A percentile compares a stretch with the other conserved stretches of the same genome.
Evolutionary conservation across 2,329 filamentous ascomycete species (phyloP).

Genomic region (Microcyclosporella mali): DNA sequence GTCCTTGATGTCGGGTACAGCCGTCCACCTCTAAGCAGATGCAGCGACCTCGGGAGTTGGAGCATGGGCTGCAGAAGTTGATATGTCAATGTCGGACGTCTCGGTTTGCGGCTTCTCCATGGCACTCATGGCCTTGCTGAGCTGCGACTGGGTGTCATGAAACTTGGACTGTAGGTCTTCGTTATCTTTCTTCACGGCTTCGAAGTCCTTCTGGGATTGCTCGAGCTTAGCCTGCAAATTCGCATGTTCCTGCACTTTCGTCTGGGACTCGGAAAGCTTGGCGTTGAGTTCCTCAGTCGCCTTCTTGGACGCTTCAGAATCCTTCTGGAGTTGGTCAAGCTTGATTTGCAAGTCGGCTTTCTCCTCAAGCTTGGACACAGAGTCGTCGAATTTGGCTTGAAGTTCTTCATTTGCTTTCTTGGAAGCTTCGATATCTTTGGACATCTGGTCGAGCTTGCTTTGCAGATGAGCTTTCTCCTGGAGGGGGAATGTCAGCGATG

Average conservation of each 20-base stretch:
- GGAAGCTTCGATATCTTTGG: background rate
- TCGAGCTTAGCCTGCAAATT: constrained; percentile 13
- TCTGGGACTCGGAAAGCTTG: background rate
- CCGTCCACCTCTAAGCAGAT: background rate
- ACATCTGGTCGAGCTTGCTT: background rate
- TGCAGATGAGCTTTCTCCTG: background rate
- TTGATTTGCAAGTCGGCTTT: constrained; percentile 12
- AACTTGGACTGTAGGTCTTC: background rate
- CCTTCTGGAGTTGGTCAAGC: constrained; percentile 15
- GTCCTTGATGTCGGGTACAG: no score
- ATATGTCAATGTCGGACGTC: no score
- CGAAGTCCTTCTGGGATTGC: constrained; percentile 14
- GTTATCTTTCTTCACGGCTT: constrained; percentile 8
- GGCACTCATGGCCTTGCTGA: background rate
- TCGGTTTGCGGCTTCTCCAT: background rate
- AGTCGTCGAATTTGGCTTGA: constrained; percentile 6
- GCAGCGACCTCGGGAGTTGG: background rate
- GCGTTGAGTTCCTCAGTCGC: constrained; percentile 1
- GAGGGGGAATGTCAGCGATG: background rate
- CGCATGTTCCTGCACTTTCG: constrained; percentile 8
- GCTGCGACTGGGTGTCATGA: background rate
- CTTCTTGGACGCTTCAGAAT: constrained; percentile 10
- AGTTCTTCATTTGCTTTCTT: constrained; percentile 10
- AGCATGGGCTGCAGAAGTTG: background rate
- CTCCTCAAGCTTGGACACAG: constrained; percentile 6